phyloP scores from a whole-genome alignment of 1,284 basidiomycete genomes.

The Ganoderma meredithae region DNA sequence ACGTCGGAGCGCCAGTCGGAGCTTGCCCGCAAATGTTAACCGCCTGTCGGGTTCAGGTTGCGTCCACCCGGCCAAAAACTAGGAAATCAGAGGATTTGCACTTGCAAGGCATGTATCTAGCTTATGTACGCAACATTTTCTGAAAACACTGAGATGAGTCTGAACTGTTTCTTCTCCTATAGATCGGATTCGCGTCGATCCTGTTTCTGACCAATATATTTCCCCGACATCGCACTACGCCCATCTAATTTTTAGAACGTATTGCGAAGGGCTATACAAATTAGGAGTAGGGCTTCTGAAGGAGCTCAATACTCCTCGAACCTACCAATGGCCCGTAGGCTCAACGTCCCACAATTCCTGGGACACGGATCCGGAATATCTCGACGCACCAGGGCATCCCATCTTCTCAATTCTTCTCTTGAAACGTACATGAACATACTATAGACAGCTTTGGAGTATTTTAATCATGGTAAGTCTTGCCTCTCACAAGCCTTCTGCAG shows the following conservation, averaged over 20 bases:
- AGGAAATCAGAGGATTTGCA: too few relatives aligned
- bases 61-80: too few relatives aligned
- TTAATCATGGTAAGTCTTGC: background rate
- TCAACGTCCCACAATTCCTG: background rate
- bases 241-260: too few relatives aligned
- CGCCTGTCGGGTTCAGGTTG: too few relatives aligned
- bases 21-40: too few relatives aligned
- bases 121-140: too few relatives aligned
- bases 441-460: background rate
- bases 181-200: too few relatives aligned
- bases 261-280: background rate
- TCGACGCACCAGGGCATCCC: background rate
- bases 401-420: constrained; percentile 1
- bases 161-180: too few relatives aligned
- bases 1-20: too few relatives aligned
- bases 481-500: background rate
- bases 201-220: background rate
- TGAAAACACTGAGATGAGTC: too few relatives aligned
- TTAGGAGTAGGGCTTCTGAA: background rate
- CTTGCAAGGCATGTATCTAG: too few relatives aligned
- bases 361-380: background rate
- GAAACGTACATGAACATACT: too few relatives aligned
- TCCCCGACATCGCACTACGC: background rate
- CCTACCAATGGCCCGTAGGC: background rate
- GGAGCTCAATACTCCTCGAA: background rate